Evolutionary conservation across 352 stramenopile genomes (phyloP).

Genomic region (Elongisporangium anandrum): DNA sequence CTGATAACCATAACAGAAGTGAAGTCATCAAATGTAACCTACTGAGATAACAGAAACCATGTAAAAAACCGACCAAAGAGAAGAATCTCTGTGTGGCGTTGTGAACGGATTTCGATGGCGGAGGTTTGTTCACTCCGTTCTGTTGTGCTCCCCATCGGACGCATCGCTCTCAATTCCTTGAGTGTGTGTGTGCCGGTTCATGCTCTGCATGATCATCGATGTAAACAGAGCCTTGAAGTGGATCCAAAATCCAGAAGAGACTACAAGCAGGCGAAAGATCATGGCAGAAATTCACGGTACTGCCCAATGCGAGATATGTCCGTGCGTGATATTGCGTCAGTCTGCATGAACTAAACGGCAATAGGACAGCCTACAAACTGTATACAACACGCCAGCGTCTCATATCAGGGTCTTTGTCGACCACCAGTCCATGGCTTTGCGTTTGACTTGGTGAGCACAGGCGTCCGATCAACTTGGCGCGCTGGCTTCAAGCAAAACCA

Average conservation of each 20-base stretch:
- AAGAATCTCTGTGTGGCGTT: neutral
- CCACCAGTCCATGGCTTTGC: too few relatives aligned
- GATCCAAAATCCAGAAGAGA: constrained; percentile 12
- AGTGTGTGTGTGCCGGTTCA: neutral
- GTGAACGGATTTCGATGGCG: neutral
- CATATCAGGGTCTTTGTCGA: too few relatives aligned
- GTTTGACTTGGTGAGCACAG: neutral
- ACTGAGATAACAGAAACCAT: neutral
- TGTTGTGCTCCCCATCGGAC: neutral
- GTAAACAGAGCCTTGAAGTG: constrained; percentile 8
- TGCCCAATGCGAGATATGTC: too few relatives aligned
- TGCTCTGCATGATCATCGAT: neutral
- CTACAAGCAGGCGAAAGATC: too few relatives aligned
- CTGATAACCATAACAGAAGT: neutral
- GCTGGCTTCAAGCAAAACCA: too few relatives aligned
- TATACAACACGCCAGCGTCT: too few relatives aligned
- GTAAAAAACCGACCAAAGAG: neutral
- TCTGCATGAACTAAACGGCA: too few relatives aligned
- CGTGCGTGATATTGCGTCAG: too few relatives aligned
- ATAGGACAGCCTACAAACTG: neutral
- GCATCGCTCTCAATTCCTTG: neutral
- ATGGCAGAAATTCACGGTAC: too few relatives aligned
- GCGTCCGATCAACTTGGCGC: too few relatives aligned
- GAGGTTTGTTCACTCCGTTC: neutral
- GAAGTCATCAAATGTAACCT: neutral